Base-by-base conservation (phyloP, 768 basidiomycete species). In the Saitozyma sp. region DNA sequence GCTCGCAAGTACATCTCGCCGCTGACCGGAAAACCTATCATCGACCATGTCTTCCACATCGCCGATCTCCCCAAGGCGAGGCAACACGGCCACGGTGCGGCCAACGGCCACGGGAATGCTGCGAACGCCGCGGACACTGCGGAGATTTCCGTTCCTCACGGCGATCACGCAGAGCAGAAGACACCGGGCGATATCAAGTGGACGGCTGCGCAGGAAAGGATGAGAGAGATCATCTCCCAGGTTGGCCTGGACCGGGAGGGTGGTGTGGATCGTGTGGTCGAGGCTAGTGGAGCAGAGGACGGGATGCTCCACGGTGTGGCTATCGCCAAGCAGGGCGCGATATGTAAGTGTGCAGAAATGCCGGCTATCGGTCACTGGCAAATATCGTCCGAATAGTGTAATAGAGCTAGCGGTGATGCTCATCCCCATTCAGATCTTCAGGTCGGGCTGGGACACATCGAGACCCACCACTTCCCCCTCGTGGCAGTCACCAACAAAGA, bases 401-500 rank as follows among this genome's bases (percentile, higher is more conserved):
- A 2, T 5, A 29, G 29, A 29, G 29, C 29, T 2, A 5, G 2
- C 29, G 29, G 2, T 29, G 29, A 29, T 29, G 29, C 5, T 29
- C 29, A 29, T 5, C 29, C 29, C 29, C 29, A 29, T 2, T 29
- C 29, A 29, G 29, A 29, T 29, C 64, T 75, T 19, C 64, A 63
- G 45, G 74, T 75, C 13, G 74, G 74, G 37, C 56, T 75, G 6
- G 58, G 69, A n/a, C 74, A 75, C 57, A 65, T 66, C 49, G 69
- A 73, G 50, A 75, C 74, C 17, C 63, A 67, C 41, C 48, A 52
- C 50, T 70, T 70, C 61, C 74, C 74, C 1, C 71, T 58, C 20
- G 37, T 75, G 14, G 74, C 74, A 16, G 69, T 75, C 13, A 73
- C 74, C 41, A 75, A 75, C 67, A 75, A 75, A 55, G 74, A 75